A percentile compares a stretch with the other conserved stretches of the same genome.
Evolutionary conservation across 2,329 filamentous ascomycete species (phyloP).

Genomic region (Plenodomus tracheiphilus): DNA sequence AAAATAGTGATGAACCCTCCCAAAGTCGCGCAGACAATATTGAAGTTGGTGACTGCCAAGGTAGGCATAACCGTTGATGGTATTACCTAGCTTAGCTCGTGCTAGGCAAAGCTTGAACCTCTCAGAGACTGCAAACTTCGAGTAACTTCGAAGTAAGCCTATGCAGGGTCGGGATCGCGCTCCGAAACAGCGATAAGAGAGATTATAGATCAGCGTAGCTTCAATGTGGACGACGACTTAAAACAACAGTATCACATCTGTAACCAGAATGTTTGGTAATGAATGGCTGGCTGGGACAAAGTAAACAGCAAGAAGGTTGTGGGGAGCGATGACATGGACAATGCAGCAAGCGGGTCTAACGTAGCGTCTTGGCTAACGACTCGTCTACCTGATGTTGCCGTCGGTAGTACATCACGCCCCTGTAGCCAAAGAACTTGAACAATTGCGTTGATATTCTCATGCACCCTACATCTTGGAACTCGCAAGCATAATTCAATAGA

Average conservation of each 20-base stretch:
- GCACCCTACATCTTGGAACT: slow-evolving; percentile 23
- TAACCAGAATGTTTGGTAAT: too few relatives aligned
- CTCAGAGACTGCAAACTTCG: not conserved
- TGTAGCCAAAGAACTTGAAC: slow-evolving; percentile 8
- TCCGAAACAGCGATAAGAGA: too few relatives aligned
- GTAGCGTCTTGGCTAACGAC: slow-evolving; percentile 18
- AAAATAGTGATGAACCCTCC: slow-evolving; percentile 92
- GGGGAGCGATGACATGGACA: not conserved
- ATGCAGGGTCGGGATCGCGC: too few relatives aligned
- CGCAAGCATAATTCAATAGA: slow-evolving; percentile 24
- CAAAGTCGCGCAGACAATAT: slow-evolving; percentile 77
- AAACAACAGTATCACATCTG: too few relatives aligned
- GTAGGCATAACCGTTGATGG: slow-evolving; percentile 56
- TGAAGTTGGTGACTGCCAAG: slow-evolving; percentile 74
- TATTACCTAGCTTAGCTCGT: not conserved
- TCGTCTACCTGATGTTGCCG: not conserved
- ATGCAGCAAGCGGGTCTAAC: not conserved
- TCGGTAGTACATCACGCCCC: not conserved
- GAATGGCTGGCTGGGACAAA: too few relatives aligned
- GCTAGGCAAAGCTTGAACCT: not conserved
- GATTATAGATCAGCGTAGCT: too few relatives aligned
- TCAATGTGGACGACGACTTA: too few relatives aligned
- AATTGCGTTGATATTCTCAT: slow-evolving; percentile 25
- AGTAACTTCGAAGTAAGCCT: not conserved
- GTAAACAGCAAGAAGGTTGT: not conserved